Base-by-base conservation (phyloP, 2,329 filamentous ascomycete species). In the Aspergillus uvarum region DNA sequence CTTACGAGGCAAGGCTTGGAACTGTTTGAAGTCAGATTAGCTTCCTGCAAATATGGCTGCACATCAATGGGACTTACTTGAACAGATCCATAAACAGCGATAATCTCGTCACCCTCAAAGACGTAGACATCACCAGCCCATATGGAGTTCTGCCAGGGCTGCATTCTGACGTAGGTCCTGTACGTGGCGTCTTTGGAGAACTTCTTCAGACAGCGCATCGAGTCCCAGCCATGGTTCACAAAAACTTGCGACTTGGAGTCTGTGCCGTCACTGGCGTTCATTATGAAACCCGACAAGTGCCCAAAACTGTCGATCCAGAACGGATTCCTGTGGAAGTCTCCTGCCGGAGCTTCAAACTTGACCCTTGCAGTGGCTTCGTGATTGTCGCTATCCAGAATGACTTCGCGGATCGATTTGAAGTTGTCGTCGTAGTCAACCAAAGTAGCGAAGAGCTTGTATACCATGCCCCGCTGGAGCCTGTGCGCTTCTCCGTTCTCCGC, bases 391-490 rank as follows among this genome's bases (percentile, higher is more conserved):
- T 85, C 82, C 11, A 86, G 76, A 53, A 85, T 83, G 51, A 86
- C 83, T 66, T 85, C 83, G 50, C 83, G 78, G 76, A 86, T 86
- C 53, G 82, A 83, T 56, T 82, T 80, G 72, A 83, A 86, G 67
- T 81, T 83, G 59, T 80, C 77, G 59, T 82, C 80, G 65, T 86
- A 86, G 53, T 81, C 81, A 42, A 86, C 84, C 32, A 86, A 76
- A 56, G 82, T 79, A 68, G 82, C 82, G 77, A 86, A 86, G 54
- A 89, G 82, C 77, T 92, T 93, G 82, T 95, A 95, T 14, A 89
- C 88, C 78, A 92, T 85, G 35, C 89, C 89, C 26, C 89, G 86
- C 53, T 89, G 85, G 63, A 92, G 84, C 76, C 90, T 89, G 72
- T 89, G 89, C 29, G 89, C 88, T 58, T 84, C 83, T 44, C 89